These are phyloP conservation scores for Diaporthe sp. DNA, from an alignment of 2,329 filamentous ascomycete genomes.

Conservation along the genomic window DNA sequence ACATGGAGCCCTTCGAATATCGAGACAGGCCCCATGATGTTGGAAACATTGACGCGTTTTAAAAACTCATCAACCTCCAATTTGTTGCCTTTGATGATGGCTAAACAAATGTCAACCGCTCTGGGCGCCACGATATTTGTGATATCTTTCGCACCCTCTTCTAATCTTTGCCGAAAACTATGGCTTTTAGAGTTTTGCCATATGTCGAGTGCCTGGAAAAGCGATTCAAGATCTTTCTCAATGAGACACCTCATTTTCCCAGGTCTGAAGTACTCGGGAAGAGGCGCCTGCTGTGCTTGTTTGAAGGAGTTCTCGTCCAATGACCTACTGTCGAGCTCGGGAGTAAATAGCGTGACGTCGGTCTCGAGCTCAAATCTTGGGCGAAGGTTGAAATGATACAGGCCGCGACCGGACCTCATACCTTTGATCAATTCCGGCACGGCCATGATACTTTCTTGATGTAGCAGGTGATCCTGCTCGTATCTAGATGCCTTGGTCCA, in stretches of 20 bases:
- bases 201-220: background rate
- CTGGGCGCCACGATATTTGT: background rate
- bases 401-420: background rate
- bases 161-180: background rate
- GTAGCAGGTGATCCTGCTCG: background rate
- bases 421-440: background rate
- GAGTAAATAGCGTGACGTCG: background rate
- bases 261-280: background rate
- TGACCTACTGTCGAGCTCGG: background rate
- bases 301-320: background rate
- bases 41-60: background rate
- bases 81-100: background rate
- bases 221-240: background rate
- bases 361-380: background rate
- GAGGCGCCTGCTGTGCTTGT: background rate
- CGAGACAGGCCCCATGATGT: background rate
- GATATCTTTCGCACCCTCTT: background rate
- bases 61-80: background rate
- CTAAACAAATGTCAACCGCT: background rate
- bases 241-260: background rate
- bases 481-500: background rate
- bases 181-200: background rate
- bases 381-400: background rate
- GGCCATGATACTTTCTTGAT: background rate
- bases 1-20: background rate